These are phyloP conservation scores for Lepiota brunneoincarnata DNA, from an alignment of 768 basidiomycete species.

Conservation along the genomic window DNA sequence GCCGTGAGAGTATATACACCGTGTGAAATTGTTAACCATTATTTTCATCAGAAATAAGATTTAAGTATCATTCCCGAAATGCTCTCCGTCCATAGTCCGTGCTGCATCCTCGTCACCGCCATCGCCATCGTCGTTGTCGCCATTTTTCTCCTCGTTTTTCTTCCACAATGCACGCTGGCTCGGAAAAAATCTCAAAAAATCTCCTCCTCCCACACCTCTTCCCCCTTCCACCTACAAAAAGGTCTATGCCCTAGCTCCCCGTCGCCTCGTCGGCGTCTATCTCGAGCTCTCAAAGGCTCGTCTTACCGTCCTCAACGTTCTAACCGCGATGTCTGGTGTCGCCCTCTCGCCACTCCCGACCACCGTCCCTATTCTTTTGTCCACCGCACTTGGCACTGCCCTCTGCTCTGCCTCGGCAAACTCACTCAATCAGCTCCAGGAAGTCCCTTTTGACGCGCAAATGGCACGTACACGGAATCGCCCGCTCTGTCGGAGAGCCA, in stretches of 20 bases:
- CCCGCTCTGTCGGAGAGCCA: constrained; percentile 82
- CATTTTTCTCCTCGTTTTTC: constrained; percentile 65
- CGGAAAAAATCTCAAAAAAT: constrained; percentile 11
- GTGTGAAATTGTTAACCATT: too few species aligned
- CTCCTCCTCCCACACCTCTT: constrained; percentile 14
- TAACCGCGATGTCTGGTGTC: constrained; percentile 90
- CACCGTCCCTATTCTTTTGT: constrained; percentile 78
- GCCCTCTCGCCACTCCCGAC: constrained; percentile 89
- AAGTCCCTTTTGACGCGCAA: constrained; percentile 95
- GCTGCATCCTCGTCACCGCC: too few species aligned
- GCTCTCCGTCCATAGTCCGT: too few species aligned
- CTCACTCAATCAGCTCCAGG: constrained; percentile 91
- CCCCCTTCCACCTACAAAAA: constrained; percentile 30
- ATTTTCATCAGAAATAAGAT: too few species aligned
- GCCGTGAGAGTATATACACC: too few species aligned
- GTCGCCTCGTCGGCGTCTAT: constrained; percentile 63
- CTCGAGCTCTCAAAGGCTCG: constrained; percentile 81
- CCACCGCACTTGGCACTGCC: constrained; percentile 85
- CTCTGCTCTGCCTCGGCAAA: constrained; percentile 94
- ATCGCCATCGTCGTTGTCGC: neutral
- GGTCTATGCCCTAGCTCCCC: constrained; percentile 42
- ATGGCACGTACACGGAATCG: constrained; percentile 89
- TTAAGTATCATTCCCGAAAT: too few species aligned
- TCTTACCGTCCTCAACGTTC: constrained; percentile 78
- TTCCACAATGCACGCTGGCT: constrained; percentile 60